Percentiles rank a stretch among this genome's conserved stretches.
Conservation (phyloP, 768 basidiomycete species). For the Suillus weaverae region DNA sequence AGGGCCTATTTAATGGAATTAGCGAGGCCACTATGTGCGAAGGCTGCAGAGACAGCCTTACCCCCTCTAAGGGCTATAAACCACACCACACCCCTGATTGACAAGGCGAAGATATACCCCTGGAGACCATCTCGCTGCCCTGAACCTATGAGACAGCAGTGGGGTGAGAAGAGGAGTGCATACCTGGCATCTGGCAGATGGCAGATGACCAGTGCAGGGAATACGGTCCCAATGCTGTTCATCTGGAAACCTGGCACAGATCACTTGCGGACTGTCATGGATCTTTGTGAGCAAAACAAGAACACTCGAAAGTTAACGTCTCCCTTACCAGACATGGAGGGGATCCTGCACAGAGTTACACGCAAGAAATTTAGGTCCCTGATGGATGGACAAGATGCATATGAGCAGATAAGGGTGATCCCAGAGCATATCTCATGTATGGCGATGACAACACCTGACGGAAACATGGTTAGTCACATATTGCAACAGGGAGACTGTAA, state of each 20-base stretch:
- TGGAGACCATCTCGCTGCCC: background rate
- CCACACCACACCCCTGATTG: no score
- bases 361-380: conserved; percentile 35
- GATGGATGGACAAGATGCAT: conserved; percentile 43
- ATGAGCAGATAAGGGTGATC: conserved; percentile 41
- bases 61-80: no score
- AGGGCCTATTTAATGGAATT: no score
- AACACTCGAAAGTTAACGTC: conserved; percentile 44
- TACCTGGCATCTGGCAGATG: conserved; percentile 39
- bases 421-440: conserved; percentile 28
- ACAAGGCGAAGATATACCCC: no score
- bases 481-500: conserved; percentile 34
- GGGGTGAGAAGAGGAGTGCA: background rate
- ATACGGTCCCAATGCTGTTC: conserved; percentile 21
- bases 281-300: conserved; percentile 37
- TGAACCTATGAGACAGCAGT: background rate
- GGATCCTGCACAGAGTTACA: conserved; percentile 36
- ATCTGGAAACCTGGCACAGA: conserved; percentile 22
- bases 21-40: no score
- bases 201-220: conserved; percentile 10
- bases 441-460: conserved; percentile 30
- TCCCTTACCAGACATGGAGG: conserved; percentile 43
- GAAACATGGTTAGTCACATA: conserved; percentile 32
- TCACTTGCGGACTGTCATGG: conserved; percentile 35
- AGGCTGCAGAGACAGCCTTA: no score